These are phyloP conservation scores for Deuterostichococcus epilithicus DNA, from an alignment of 139 green algal genomes.

Conservation along the genomic window DNA sequence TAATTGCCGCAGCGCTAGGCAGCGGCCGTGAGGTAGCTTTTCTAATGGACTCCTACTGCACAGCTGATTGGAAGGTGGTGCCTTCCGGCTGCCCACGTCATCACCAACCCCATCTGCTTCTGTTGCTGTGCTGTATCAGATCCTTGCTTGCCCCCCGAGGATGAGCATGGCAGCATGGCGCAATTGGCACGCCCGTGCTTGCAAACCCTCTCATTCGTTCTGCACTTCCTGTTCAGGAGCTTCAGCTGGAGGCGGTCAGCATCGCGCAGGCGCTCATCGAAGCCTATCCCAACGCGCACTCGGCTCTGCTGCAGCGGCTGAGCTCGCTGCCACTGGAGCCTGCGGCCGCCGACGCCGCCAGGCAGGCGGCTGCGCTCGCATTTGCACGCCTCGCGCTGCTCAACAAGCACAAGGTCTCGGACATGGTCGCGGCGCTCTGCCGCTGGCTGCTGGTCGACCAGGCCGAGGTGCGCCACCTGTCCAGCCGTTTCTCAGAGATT, in stretches of 20 bases:
- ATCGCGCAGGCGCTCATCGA: background rate
- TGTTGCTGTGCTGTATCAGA: too few species aligned
- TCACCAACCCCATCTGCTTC: too few species aligned
- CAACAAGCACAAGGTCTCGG: background rate
- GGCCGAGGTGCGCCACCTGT: too few species aligned
- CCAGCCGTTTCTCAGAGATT: too few species aligned
- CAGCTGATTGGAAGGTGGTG: too few species aligned
- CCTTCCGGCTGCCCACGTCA: too few species aligned
- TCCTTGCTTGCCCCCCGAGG: too few species aligned
- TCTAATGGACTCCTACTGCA: too few species aligned
- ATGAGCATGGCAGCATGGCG: background rate
- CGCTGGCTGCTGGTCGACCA: background rate
- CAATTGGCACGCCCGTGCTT: background rate
- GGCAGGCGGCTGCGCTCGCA: background rate
- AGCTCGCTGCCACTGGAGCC: background rate
- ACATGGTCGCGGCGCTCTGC: background rate
- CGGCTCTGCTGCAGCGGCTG: background rate
- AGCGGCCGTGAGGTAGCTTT: too few species aligned
- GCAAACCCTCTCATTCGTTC: too few species aligned
- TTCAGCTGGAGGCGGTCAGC: background rate
- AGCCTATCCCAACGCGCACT: background rate
- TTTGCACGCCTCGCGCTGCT: background rate
- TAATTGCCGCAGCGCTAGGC: background rate
- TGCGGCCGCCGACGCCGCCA: too few species aligned
- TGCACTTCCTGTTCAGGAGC: background rate